Conservation (phyloP, 495 filamentous ascomycete species). For the Xylaria longipes region DNA sequence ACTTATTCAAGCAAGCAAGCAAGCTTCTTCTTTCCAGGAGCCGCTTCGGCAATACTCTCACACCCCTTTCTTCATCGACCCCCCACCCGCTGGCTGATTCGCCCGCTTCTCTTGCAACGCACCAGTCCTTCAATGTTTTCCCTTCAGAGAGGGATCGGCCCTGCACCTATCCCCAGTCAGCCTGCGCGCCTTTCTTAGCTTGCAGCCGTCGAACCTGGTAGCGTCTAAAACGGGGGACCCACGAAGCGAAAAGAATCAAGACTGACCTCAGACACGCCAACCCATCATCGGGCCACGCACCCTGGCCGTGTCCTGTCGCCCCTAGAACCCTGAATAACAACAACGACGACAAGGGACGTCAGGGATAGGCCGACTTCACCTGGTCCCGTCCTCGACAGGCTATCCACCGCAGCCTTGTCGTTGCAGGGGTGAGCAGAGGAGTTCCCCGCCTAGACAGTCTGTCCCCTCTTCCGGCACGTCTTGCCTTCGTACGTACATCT, state of each 20-base stretch:
- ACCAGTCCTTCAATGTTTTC: slow-evolving; percentile 29
- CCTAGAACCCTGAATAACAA: slow-evolving; percentile 32
- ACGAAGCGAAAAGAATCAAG: slow-evolving; percentile 33
- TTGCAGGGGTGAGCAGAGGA: slow-evolving; percentile 39
- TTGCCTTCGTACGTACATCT: slow-evolving; percentile 21
- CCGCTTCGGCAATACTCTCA: slow-evolving; percentile 39
- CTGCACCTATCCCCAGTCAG: slow-evolving; percentile 39
- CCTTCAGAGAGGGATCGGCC: slow-evolving; percentile 43
- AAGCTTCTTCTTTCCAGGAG: slow-evolving; percentile 24
- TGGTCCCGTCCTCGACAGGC: slow-evolving; percentile 31
- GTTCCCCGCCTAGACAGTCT: slow-evolving; percentile 33
- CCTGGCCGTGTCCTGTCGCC: slow-evolving; percentile 32
- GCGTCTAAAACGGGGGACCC: slow-evolving; percentile 36
- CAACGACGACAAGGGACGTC: slow-evolving; percentile 25
- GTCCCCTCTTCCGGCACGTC: slow-evolving; percentile 38
- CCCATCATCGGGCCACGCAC: slow-evolving; percentile 39
- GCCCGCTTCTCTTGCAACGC: slow-evolving; percentile 38
- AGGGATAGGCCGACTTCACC: slow-evolving; percentile 36
- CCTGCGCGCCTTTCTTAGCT: slow-evolving; percentile 28
- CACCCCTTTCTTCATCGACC: slow-evolving; percentile 29
- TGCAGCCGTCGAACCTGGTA: slow-evolving; percentile 37
- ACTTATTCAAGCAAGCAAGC: slow-evolving; percentile 13
- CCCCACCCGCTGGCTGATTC: slow-evolving; percentile 23
- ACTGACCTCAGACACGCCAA: slow-evolving; percentile 42
- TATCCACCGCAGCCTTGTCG: slow-evolving; percentile 44